phyloP scores from a whole-genome alignment of 2,329 filamentous ascomycete species.

The Aspergillus sp. region DNA sequence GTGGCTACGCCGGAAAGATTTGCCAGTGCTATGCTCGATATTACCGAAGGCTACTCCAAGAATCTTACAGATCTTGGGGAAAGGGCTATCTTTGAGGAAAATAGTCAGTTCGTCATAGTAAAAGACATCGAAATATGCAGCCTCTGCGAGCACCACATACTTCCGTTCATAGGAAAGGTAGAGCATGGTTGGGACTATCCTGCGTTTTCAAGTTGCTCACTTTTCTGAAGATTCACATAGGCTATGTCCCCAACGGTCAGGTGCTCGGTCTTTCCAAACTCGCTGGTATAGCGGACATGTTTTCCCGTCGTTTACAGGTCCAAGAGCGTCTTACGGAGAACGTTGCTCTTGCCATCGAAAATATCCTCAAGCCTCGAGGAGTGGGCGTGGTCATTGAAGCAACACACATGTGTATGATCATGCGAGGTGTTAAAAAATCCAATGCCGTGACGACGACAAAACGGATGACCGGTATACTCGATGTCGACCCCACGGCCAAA shows the following conservation, averaged over 20 bases:
- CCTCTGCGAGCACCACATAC: constrained; percentile 90
- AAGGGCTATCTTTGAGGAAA: constrained; percentile 84
- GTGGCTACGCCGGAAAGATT: constrained; percentile 72
- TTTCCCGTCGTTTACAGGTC: constrained; percentile 82
- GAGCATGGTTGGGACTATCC: not conserved
- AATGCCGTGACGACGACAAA: constrained; percentile 80
- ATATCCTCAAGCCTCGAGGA: constrained; percentile 84
- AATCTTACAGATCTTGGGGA: constrained; percentile 87
- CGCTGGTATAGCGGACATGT: constrained; percentile 91
- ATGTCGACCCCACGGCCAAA: not conserved
- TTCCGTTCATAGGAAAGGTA: constrained; percentile 90
- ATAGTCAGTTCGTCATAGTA: constrained; percentile 71
- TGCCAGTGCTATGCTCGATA: constrained; percentile 86
- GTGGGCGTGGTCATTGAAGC: constrained; percentile 95
- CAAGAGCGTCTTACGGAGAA: constrained; percentile 93
- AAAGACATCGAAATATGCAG: constrained; percentile 93
- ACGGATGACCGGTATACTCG: constrained; percentile 53
- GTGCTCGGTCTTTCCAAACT: constrained; percentile 92
- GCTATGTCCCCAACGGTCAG: constrained; percentile 4
- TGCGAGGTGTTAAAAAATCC: constrained; percentile 90
- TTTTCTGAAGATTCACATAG: too few species aligned
- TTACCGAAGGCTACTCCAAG: constrained; percentile 91
- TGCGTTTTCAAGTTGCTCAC: too few species aligned
- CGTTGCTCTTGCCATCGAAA: constrained; percentile 87
- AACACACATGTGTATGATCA: constrained; percentile 93